Conservation (phyloP, 371 early-diverging fungal genomes). For the Rhizopus arrhizus region DNA sequence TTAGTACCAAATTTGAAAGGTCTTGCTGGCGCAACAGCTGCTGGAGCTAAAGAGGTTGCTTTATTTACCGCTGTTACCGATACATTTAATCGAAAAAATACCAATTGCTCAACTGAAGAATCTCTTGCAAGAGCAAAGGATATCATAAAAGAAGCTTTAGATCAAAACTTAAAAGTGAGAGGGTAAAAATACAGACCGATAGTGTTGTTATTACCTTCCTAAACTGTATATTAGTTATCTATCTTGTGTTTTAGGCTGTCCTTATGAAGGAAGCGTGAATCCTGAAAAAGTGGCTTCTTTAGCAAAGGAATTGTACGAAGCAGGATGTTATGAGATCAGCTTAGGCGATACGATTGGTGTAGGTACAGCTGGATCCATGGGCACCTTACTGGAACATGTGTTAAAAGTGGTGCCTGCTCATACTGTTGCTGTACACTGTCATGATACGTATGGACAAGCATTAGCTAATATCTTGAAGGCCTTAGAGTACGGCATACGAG, state of each 20-base stretch:
- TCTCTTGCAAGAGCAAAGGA: slow-evolving; percentile 73
- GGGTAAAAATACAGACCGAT: slow-evolving; percentile 53
- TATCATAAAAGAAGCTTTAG: slow-evolving; percentile 70
- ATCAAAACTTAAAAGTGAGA: slow-evolving; percentile 75
- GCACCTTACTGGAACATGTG: slow-evolving; percentile 73
- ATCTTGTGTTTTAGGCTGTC: slow-evolving; percentile 92
- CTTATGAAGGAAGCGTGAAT: slow-evolving; percentile 84
- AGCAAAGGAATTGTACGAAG: slow-evolving; percentile 72
- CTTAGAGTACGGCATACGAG: slow-evolving; percentile 83
- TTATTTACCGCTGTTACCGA: slow-evolving; percentile 93
- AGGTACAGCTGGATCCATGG: slow-evolving; percentile 82
- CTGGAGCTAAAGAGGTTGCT: slow-evolving; percentile 87
- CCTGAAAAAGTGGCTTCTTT: slow-evolving; percentile 78
- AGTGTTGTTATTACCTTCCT: background rate
- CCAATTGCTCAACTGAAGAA: slow-evolving; percentile 90
- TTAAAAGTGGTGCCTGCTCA: slow-evolving; percentile 72
- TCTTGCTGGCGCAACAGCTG: slow-evolving; percentile 76
- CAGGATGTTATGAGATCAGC: slow-evolving; percentile 97
- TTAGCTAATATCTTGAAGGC: slow-evolving; percentile 91
- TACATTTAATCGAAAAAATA: slow-evolving; percentile 86
- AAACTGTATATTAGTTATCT: slow-evolving; percentile 65
- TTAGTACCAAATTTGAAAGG: slow-evolving; percentile 93
- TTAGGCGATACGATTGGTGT: slow-evolving; percentile 97
- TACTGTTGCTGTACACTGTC: slow-evolving; percentile 91
- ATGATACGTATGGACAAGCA: slow-evolving; percentile 98